These are phyloP conservation scores for Aspergillus avenaceus DNA, from an alignment of 495 filamentous ascomycete genomes.

Conservation along the genomic window DNA sequence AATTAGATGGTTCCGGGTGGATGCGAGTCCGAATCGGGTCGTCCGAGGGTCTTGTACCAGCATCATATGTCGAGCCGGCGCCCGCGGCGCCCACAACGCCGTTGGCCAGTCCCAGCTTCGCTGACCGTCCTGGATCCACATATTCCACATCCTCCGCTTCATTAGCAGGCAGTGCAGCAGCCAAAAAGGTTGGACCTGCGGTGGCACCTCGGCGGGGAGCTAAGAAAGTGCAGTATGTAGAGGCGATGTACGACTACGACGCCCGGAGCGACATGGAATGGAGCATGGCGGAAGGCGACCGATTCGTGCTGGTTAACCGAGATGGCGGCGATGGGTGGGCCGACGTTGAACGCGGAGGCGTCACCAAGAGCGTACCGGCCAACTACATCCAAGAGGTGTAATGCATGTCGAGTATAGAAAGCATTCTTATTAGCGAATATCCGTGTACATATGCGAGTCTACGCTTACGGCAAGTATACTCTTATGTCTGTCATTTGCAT, in stretches of 20 bases:
- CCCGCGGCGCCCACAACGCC: constrained; percentile 41
- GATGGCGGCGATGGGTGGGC: constrained; percentile 94
- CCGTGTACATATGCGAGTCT: neutral
- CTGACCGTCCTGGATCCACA: constrained; percentile 57
- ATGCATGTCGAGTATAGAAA: neutral
- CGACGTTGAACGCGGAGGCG: constrained; percentile 89
- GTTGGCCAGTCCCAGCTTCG: constrained; percentile 25
- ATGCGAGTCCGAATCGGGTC: constrained; percentile 65
- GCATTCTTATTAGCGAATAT: too few relatives aligned
- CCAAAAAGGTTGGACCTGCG: constrained; percentile 86
- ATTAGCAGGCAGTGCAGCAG: constrained; percentile 46
- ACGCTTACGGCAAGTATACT: neutral
- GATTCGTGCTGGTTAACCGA: constrained; percentile 79
- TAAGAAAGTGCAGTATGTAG: constrained; percentile 92
- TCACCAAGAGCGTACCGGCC: constrained; percentile 87
- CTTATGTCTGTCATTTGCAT: neutral
- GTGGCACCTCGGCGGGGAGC: constrained; percentile 90
- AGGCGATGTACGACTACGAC: constrained; percentile 88
- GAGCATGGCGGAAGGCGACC: constrained; percentile 85
- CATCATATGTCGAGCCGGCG: constrained; percentile 67
- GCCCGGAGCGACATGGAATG: constrained; percentile 83
- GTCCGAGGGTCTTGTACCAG: constrained; percentile 79
- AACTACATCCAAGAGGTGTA: constrained; percentile 82
- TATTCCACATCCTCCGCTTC: constrained; percentile 82
- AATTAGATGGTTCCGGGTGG: constrained; percentile 85